Percentiles rank a stretch among this genome's conserved stretches.
These are phyloP conservation scores for Penicillium fuscoglaucum DNA, from an alignment of 2,329 filamentous ascomycete species.

Conservation along the genomic window DNA sequence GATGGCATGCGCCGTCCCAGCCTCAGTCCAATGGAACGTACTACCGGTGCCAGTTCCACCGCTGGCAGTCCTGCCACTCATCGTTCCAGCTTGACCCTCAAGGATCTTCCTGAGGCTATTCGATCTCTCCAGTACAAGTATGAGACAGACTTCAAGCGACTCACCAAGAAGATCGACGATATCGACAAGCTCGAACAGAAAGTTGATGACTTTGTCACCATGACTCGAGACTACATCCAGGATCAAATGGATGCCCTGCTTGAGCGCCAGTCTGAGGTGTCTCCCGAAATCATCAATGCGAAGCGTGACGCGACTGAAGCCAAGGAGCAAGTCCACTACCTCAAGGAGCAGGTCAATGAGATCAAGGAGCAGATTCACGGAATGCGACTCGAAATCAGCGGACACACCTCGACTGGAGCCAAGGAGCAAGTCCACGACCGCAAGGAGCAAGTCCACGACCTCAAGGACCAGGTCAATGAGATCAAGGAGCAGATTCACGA, in stretches of 20 bases:
- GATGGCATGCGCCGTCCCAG: background rate
- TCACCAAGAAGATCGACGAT: background rate
- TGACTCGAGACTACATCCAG: background rate
- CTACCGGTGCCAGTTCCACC: background rate
- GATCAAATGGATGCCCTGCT: background rate
- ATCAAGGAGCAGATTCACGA: constrained; percentile 2
- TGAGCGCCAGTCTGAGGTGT: background rate
- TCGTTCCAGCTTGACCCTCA: background rate
- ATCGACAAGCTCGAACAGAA: background rate
- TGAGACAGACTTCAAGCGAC: background rate
- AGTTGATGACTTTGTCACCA: background rate
- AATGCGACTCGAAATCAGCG: constrained; percentile 10
- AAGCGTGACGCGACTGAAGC: background rate
- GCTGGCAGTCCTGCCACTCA: background rate
- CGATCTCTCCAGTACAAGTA: background rate
- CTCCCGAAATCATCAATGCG: background rate
- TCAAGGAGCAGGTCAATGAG: background rate
- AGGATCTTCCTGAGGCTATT: background rate
- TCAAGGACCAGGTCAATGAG: background rate
- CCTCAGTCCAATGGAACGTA: background rate
- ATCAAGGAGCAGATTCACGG: constrained; percentile 2
- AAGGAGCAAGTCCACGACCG: background rate
- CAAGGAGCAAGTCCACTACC: background rate
- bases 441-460: too few species aligned
- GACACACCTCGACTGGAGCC: background rate